These are phyloP conservation scores for Colletotrichum australisinense DNA, from an alignment of 2,329 filamentous ascomycete genomes.

Conservation along the genomic window DNA sequence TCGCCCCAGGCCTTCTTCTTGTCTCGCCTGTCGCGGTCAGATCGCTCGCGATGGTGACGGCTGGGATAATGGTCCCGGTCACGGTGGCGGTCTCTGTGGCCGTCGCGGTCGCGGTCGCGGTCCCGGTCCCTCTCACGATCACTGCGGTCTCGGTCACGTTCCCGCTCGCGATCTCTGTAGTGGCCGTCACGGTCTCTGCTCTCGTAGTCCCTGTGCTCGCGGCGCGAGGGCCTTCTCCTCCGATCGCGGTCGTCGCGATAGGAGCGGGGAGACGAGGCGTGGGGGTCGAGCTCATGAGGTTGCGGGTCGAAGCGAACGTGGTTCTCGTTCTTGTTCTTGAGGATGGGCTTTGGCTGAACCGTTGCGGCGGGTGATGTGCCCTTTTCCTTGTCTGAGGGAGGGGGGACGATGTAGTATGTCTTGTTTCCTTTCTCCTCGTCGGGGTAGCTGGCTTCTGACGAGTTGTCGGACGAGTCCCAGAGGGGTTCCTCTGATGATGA, in stretches of 20 bases:
- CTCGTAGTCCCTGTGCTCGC: constrained; percentile 37
- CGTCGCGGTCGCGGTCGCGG: constrained; percentile 47
- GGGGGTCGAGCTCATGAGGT: constrained; percentile 54
- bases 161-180: constrained; percentile 49
- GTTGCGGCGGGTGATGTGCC: constrained; percentile 47
- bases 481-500: constrained; percentile 40
- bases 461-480: constrained; percentile 45
- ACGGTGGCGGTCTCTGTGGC: constrained; percentile 47
- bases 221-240: constrained; percentile 40
- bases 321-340: constrained; percentile 70
- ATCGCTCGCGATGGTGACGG: constrained; percentile 41
- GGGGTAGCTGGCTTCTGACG: constrained; percentile 37
- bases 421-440: constrained; percentile 45
- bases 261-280: constrained; percentile 43
- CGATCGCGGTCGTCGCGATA: constrained; percentile 47
- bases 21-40: constrained; percentile 44
- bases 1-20: constrained; percentile 63
- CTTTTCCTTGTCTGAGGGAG: constrained; percentile 43
- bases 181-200: constrained; percentile 51
- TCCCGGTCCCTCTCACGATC: constrained; percentile 42
- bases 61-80: constrained; percentile 53
- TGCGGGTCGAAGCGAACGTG: constrained; percentile 65
- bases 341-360: constrained; percentile 65
- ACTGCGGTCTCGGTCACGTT: constrained; percentile 46
- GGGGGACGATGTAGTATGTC: constrained; percentile 54